phyloP scores from a whole-genome alignment of 148 eudicot genomes.

The Camellia japonica region DNA sequence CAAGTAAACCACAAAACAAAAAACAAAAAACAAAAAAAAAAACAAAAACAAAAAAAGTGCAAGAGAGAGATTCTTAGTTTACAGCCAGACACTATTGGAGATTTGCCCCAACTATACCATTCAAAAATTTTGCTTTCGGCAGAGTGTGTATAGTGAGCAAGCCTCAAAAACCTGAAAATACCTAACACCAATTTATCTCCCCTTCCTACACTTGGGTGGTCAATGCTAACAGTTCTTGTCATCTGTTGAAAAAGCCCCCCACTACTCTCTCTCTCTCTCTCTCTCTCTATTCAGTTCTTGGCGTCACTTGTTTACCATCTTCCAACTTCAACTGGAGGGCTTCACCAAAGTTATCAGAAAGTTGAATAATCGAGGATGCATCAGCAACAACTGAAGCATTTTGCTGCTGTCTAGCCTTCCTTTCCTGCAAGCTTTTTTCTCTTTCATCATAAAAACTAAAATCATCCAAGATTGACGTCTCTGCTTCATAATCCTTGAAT shows the following conservation, averaged over 20 bases:
- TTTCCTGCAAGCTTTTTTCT: constrained; percentile 71
- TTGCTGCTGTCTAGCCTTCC: constrained; percentile 65
- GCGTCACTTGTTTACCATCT: constrained; percentile 41
- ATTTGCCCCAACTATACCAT: constrained; percentile 8
- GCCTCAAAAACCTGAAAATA: background rate
- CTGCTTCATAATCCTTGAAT: constrained; percentile 74
- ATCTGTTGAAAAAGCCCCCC: background rate
- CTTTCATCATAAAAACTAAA: constrained; percentile 76
- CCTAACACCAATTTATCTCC: background rate
- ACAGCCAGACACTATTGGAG: constrained; percentile 11
- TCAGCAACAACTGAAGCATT: constrained; percentile 37
- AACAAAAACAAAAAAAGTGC: background rate
- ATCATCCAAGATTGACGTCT: constrained; percentile 78
- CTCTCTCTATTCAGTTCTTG: constrained; percentile 27
- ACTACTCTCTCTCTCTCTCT: background rate
- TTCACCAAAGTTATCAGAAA: constrained; percentile 65
- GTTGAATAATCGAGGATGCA: constrained; percentile 39
- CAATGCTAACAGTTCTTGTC: background rate
- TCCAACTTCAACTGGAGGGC: constrained; percentile 75
- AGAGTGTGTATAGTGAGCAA: constrained; percentile 5
- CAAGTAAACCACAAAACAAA: background rate
- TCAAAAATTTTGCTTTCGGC: constrained; percentile 16
- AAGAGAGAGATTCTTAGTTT: constrained; percentile 3
- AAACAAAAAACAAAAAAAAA: background rate
- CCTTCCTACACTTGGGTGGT: background rate